Evolutionary conservation across 2,329 filamentous ascomycete species (phyloP), one percentile per base, ranked within the genome.

Genomic region (Thelonectria blattea): DNA sequence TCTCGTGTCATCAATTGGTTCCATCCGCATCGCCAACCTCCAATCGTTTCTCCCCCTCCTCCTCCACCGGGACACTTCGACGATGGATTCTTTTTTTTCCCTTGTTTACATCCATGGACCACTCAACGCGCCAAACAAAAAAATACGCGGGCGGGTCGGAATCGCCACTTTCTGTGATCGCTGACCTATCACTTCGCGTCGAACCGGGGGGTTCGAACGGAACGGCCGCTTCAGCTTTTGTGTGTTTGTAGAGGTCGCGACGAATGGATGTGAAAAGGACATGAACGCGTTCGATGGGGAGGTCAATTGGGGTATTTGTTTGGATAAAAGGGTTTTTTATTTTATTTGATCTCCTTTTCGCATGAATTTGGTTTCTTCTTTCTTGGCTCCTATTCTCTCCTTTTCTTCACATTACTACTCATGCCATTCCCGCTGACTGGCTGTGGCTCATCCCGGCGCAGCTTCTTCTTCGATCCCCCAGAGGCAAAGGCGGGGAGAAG

Each of bases 151-250:
- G 24, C 7, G 18, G 11, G 14, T 30, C 37, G 17, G n/a, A n/a
- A 43, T 43, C 41, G 41, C 41, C 27, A 22, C 27, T 11, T 12
- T 27, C n/a, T n/a, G n/a, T 52, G n/a, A 34, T 43, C 41, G 34
- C 46, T 49, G 39, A 24, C 68, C 65, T 68, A 70, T 70, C 58
- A 62, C 8, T 41, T 24, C 37, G 55, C 48, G 9, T 12, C 15
- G 51, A 55, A 56, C 57, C 62, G n/a, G 24, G 51, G 48, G n/a
- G n/a, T n/a, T 47, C 50, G 22, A 41, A 61, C 55, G 66, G 65
- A 41, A 61, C 55, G 66, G 65, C 55, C 34, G 6, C n/a, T 37
- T 15, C 12, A 37, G 34, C 34, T 14, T 15, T n/a, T n/a, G n/a
- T n/a, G n/a, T n/a, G 12, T 14, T 14, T 37, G 34, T 12, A 37